Evolutionary conservation across 164 flowering plant genomes (phyloP), one percentile per base, ranked within the genome.

Genomic region (Aristolochia californica): DNA sequence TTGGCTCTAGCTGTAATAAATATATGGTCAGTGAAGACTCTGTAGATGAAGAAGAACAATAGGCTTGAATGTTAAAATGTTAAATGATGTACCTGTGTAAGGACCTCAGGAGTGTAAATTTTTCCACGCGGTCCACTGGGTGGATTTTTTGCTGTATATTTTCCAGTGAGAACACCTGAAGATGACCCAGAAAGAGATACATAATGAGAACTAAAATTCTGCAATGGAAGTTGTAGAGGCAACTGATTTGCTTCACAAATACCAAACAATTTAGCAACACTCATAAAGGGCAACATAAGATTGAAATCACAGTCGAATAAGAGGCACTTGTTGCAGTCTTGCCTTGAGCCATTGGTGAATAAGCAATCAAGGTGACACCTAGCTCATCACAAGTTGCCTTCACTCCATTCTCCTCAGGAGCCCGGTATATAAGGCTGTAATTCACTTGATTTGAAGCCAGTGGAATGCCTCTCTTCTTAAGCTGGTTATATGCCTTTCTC

Each of bases 331-430:
- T 20, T 21, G 22, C 21, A 28, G 15, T 30, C 53, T 30, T 27
- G 25, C 98, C 98, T 83, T 93, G 98, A 63, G 94, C 99, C 62
- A 93, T 82, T 30, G 97, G 99, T 34, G 89, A 87, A 74, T 93
- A 93, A 24, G 99, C 97, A 58, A 89, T 93, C 75, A 93, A 69
- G 62, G 89, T 81, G 76, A 93, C 69, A 45, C 97, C 99, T 67
- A 93, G 88, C 66, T 93, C 99, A 71, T 93, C 97, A 68, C 99
- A 89, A 22, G 97, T 66, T 63, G 99, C 80, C 72, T 93, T 93
- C 43, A 89, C 94, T 58, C 97, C 99, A 57, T 85, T 93, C 61
- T 87, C 83, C 74, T 93, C 97, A 22, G 99, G 97, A 50, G 58
- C 17, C 73, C 99, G 73, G 70, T 93, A 89, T 69, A 93, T 85